Evolutionary conservation across 352 stramenopile genomes (phyloP), one percentile per base, ranked within the genome.

Genomic region (Pythium folliculosum): DNA sequence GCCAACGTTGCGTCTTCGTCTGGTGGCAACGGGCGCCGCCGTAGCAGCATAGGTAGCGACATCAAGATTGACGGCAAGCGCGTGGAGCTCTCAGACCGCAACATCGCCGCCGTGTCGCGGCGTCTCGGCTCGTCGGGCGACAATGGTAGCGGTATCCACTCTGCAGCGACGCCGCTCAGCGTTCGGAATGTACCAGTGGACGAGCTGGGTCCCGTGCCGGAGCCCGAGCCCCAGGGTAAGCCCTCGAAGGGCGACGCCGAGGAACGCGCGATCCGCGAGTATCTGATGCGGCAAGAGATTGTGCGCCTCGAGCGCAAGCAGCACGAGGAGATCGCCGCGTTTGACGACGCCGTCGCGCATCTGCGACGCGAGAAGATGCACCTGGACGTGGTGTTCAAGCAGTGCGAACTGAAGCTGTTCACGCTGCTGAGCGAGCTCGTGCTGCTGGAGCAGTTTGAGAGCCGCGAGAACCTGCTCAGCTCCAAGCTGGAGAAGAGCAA

Each of bases 361-460:
- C 80, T 98, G 22, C 84, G 94, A 4, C 70, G 78, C 19, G 93
- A 98, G 60, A 88, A 93, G 63, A 80, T 97, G 70, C 65, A 76
- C 2, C 76, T 98, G 12, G 86, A 89, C n/a, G 79, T 91, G n/a
- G 75, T 89, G 25, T 91, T 98, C 53, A 97, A 97, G 69, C 80
- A 90, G 53, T 85, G 80, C 16, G 93, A 98, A 70, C 77, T 98
- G 21, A 89, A 87, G 38, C 52, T 98, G 54, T 81, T 97, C 56
- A 95, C 93, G 16, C 70, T 98, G 12, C 69, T 81, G 17, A 85
- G 89, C 55, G 94, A 98, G 60, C 72, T 98, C 23, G 73, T 80
- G 38, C 71, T 98, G 30, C 81, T 98, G 4, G 86, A 97, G 66
- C 88, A 94, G 32, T 97, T 98, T 60, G 94, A 97, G 64, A 89